phyloP scores from a whole-genome alignment of 345 rosid genomes.

The Pseudoturritis turrita region DNA sequence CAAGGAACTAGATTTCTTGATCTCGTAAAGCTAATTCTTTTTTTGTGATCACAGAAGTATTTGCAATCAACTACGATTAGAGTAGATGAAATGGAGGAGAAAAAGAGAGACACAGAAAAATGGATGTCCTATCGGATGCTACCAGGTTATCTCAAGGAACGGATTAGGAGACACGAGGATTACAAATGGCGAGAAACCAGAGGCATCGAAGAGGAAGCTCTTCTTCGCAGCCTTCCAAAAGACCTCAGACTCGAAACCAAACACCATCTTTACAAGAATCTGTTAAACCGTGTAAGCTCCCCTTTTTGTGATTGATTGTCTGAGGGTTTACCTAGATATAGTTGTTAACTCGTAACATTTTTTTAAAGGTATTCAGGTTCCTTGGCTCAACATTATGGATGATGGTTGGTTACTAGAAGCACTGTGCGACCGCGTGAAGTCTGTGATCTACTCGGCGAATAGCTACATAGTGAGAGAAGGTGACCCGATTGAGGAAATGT shows the following conservation, averaged over 20 bases:
- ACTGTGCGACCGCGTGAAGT: slow-evolving; percentile 20
- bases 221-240: slow-evolving; percentile 21
- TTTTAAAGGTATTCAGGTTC: slow-evolving; percentile 26
- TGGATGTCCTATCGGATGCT: slow-evolving; percentile 25
- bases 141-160: neutral
- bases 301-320: neutral
- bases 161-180: slow-evolving; percentile 17
- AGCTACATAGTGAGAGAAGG: slow-evolving; percentile 29
- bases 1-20: neutral
- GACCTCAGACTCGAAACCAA: slow-evolving; percentile 9
- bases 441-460: slow-evolving; percentile 13
- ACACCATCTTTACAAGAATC: neutral
- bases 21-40: neutral
- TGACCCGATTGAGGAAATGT: slow-evolving; percentile 32
- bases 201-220: slow-evolving; percentile 21
- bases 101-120: slow-evolving; percentile 22
- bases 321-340: neutral
- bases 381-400: slow-evolving; percentile 27
- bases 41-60: slow-evolving; percentile 20
- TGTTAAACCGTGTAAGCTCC: slow-evolving; percentile 10
- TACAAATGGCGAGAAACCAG: slow-evolving; percentile 24
- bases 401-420: slow-evolving; percentile 29
- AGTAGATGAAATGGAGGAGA: slow-evolving; percentile 29
- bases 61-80: slow-evolving; percentile 16
- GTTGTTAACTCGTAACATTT: neutral